Base-by-base conservation (phyloP, 1,284 basidiomycete genomes). In the Sporisorium scitamineum region DNA sequence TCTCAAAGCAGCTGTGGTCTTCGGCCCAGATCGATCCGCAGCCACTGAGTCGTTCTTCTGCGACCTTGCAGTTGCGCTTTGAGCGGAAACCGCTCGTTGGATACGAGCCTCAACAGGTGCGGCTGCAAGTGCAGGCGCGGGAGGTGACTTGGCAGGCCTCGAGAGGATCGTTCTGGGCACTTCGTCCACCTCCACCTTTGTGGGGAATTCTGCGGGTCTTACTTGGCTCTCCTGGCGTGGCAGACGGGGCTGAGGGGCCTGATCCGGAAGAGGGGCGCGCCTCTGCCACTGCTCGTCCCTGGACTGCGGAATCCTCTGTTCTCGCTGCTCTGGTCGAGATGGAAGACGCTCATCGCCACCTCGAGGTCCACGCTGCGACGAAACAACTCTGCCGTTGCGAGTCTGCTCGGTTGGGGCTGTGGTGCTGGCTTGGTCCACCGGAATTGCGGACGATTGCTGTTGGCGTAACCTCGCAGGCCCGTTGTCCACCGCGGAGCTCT, bases 161-260 rank as follows among this genome's bases (percentile, higher is more conserved):
- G 63, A 48, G 42, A 71, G 57, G 55, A 71, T 71, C 13, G 59
- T 71, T 27, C 56, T 71, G 22, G 69, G 69, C 2, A 60, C 51
- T 18, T 70, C 54, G 22, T 32, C 44, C 8, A 29, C 31, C 9
- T 32, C 20, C 1, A 24, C 26, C 27, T 27, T 65, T 9, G 52
- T 24, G 11, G 37, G 34, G 10, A 37, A 14, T 8, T 65, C 51
- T 20, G 37, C 52, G n/a, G 47, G 6, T 2, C 55, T 51, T 9
- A 53, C 27, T 18, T 44, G 22, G 24, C 27, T 20, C 5, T 66
- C 50, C 3, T 9, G 8, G 47, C 48, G 55, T 24, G 37, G 42
- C 27, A 24, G 34, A 32, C 51, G 45, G 42, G 31, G 24, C 27
- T 31, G 51, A 44, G 7, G 11, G 22, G 18, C 27, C 18, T 18